These are phyloP conservation scores for Alternaria brassicicola DNA, from an alignment of 2,329 filamentous ascomycete genomes.

Conservation along the genomic window DNA sequence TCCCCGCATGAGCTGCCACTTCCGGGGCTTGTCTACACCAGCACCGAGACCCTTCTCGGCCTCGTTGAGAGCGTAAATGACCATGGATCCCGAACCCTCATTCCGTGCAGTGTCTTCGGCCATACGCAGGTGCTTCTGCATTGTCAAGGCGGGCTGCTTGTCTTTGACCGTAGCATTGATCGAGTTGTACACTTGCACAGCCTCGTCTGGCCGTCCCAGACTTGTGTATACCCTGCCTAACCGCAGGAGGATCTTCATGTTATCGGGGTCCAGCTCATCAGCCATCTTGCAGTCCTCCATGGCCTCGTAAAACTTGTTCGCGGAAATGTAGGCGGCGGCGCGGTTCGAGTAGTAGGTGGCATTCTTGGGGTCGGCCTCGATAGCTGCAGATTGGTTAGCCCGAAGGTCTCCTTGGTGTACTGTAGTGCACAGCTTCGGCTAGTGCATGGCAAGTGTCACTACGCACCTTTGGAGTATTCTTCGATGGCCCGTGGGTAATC, in stretches of 20 bases:
- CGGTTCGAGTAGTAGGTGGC: slow-evolving; percentile 93
- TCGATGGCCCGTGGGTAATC: slow-evolving; percentile 87
- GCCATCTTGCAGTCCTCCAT: slow-evolving; percentile 86
- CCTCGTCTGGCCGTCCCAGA: slow-evolving; percentile 84
- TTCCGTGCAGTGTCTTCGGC: slow-evolving; percentile 77
- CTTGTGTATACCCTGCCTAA: slow-evolving; percentile 88
- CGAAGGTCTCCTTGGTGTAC: slow-evolving; percentile 16
- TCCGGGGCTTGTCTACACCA: slow-evolving; percentile 80
- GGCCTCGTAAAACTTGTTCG: slow-evolving; percentile 77
- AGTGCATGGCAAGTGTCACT: slow-evolving; percentile 18
- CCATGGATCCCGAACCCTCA: slow-evolving; percentile 86
- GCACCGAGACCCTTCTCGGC: slow-evolving; percentile 80
- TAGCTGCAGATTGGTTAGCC: slow-evolving; percentile 63
- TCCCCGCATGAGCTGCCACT: slow-evolving; percentile 91
- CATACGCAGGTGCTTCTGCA: slow-evolving; percentile 80
- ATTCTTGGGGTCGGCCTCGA: slow-evolving; percentile 84
- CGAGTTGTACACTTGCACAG: slow-evolving; percentile 78
- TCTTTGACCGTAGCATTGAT: slow-evolving; percentile 88
- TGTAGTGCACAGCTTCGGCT: slow-evolving; percentile 17
- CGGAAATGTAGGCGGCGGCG: slow-evolving; percentile 91
- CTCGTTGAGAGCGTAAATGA: slow-evolving; percentile 86
- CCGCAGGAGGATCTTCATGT: slow-evolving; percentile 85
- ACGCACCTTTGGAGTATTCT: slow-evolving; percentile 91
- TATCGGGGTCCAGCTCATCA: slow-evolving; percentile 81
- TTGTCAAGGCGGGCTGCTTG: slow-evolving; percentile 78